Percentiles rank a stretch among this genome's conserved stretches.
phyloP scores from a whole-genome alignment of 345 rosid species.

The Syzygium aromaticum region DNA sequence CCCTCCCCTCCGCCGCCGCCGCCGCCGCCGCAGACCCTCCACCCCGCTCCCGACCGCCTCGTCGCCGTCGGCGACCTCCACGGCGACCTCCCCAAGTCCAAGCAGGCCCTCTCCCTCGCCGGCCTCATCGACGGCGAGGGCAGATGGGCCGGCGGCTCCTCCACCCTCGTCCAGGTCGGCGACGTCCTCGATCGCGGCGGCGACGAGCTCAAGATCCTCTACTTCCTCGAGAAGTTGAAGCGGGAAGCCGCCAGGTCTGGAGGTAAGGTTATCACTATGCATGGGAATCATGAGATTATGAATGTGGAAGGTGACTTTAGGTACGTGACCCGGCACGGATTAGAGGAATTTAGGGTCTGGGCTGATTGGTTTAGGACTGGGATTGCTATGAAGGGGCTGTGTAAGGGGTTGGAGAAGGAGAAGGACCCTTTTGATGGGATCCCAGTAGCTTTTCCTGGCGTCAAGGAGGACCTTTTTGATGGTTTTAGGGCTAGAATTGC shows the following conservation, averaged over 20 bases:
- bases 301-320: conserved; percentile 79
- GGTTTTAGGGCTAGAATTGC: conserved; percentile 77
- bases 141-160: conserved; percentile 67
- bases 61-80: conserved; percentile 89
- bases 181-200: conserved; percentile 92
- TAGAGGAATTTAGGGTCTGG: conserved; percentile 69
- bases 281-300: conserved; percentile 97
- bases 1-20: conserved; percentile 8
- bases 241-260: conserved; percentile 55
- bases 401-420: conserved; percentile 39
- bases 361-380: conserved; percentile 67
- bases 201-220: conserved; percentile 73
- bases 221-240: conserved; percentile 67
- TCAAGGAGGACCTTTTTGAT: conserved; percentile 21
- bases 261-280: conserved; percentile 67
- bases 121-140: conserved; percentile 59
- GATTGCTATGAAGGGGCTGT: conserved; percentile 49
- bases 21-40: conserved; percentile 22
- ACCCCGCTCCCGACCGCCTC: conserved; percentile 49
- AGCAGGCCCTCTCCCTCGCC: conserved; percentile 54
- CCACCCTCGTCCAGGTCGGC: conserved; percentile 72
- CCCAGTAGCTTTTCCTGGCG: conserved; percentile 38
- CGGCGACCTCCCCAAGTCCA: conserved; percentile 70
- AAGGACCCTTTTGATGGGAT: conserved; percentile 56
- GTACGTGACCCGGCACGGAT: conserved; percentile 47